Percentiles rank a stretch among this genome's conserved stretches.
phyloP scores from a whole-genome alignment of 2,329 filamentous ascomycete species.

The Verticillium klebahnii region DNA sequence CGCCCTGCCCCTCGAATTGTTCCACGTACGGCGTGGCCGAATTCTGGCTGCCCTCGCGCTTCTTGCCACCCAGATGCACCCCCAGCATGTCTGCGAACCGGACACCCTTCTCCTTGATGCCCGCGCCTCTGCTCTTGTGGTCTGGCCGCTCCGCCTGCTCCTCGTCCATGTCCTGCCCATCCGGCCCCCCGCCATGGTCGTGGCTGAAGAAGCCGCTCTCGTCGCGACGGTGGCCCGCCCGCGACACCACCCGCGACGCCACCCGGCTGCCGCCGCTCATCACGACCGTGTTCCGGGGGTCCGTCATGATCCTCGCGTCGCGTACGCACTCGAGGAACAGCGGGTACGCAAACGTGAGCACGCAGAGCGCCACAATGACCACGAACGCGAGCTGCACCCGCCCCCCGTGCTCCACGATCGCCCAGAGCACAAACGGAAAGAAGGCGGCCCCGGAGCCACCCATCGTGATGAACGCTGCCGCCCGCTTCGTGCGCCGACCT shows the following conservation, averaged over 20 bases:
- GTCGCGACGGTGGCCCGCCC: neutral
- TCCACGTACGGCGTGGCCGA: neutral
- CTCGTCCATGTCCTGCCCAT: neutral
- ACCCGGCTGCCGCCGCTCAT: constrained; percentile 6
- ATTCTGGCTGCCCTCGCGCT: neutral
- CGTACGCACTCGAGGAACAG: constrained; percentile 41
- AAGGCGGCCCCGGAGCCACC: constrained; percentile 69
- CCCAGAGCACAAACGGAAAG: constrained; percentile 71
- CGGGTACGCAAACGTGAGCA: constrained; percentile 41
- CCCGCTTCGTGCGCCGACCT: constrained; percentile 74
- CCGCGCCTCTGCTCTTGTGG: neutral
- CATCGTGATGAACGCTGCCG: constrained; percentile 72
- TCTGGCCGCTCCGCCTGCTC: neutral
- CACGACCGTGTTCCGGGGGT: constrained; percentile 18
- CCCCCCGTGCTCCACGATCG: constrained; percentile 54
- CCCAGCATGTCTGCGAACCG: constrained; percentile 1
- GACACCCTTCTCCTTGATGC: neutral
- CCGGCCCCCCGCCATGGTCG: neutral
- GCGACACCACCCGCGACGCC: neutral
- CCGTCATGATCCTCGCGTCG: constrained; percentile 42
- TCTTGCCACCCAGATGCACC: neutral
- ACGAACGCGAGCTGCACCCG: constrained; percentile 60
- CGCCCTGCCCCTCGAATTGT: neutral
- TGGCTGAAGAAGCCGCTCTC: neutral
- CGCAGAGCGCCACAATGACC: constrained; percentile 52